Evolutionary conservation across 139 green algal species (phyloP), one percentile per base, ranked within the genome.

Genomic region (Yamagishiella unicocca): DNA sequence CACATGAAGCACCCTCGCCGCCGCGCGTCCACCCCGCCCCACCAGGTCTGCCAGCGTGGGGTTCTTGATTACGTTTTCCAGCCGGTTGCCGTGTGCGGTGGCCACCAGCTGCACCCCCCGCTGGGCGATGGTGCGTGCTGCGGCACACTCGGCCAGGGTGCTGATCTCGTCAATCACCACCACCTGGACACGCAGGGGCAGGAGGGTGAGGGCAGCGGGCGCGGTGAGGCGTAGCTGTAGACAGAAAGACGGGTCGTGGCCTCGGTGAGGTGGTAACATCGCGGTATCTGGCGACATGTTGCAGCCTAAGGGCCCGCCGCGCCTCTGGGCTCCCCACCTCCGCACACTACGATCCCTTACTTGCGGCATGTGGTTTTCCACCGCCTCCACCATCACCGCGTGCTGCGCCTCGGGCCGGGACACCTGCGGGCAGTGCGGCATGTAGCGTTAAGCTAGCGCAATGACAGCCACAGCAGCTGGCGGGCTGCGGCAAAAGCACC

Each of bases 1-100:
- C n/a, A n/a, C n/a, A n/a, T n/a, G n/a, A n/a, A n/a, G n/a, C n/a
- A n/a, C n/a, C n/a, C 50, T 25, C 50, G 14, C 50, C 50, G 14
- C 50, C 14, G 50, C 58, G n/a, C 64, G 7, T n/a, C 64, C 64
- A 21, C 17, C 68, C 37, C 38, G 24, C 24, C 75, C 62, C 14
- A 97, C 77, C 58, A 98, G 87, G 53, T 96, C 94, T 22, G 89
- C 85, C 66, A 98, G 90, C 19, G 93, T 87, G 0, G 96, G 96
- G 86, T 99, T 99, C 87, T 99, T 99, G 72, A 99, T 96, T 54
- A 99, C 79, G 87, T 99, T 99, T 84, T 98, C 96, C 67, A 99
- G 92, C 53, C 97, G 68, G 87, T 98, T 96, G 33, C 97, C 98
- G 86, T 99, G 97, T 5, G 97, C 97, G 95, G 97, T 99, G 35